Evolutionary conservation across 1,284 basidiomycete genomes (phyloP).

Genomic region (Tilletia horrida): DNA sequence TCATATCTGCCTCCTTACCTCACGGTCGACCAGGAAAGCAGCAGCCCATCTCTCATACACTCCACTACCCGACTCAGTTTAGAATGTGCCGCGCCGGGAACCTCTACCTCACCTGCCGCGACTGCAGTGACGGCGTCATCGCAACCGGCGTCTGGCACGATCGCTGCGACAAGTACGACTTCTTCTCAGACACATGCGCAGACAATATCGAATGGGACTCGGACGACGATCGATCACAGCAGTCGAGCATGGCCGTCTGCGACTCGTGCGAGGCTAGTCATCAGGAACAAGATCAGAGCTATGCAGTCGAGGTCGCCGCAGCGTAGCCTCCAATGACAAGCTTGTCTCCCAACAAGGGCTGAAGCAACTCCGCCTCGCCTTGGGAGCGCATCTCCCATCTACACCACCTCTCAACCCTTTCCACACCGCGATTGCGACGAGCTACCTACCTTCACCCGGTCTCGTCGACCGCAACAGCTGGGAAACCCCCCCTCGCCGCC

Average conservation of each 20-base stretch:
- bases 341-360: too few species aligned
- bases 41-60: too few species aligned
- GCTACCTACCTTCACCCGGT: too few species aligned
- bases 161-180: not conserved
- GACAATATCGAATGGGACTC: constrained; percentile 6
- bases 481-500: too few species aligned
- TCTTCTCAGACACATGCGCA: constrained; percentile 5
- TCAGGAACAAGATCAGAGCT: not conserved
- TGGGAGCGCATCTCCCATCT: too few species aligned
- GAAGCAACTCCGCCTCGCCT: too few species aligned
- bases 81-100: constrained; percentile 15
- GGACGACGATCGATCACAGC: constrained; percentile 2
- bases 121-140: constrained; percentile 3
- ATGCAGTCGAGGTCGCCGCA: constrained; percentile 5
- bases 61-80: not conserved
- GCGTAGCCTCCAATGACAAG: not conserved
- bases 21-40: too few species aligned
- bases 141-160: constrained; percentile 13
- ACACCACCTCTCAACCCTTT: too few species aligned
- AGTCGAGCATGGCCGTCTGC: constrained; percentile 8
- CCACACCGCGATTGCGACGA: too few species aligned
- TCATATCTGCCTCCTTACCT: too few species aligned
- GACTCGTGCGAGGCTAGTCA: constrained; percentile 10
- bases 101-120: constrained; percentile 11
- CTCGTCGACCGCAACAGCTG: too few species aligned